A percentile compares a stretch with the other conserved stretches of the same genome.
These are phyloP conservation scores for Nicotiana knightiana DNA, from an alignment of 257 asterid genomes.

Conservation along the genomic window DNA sequence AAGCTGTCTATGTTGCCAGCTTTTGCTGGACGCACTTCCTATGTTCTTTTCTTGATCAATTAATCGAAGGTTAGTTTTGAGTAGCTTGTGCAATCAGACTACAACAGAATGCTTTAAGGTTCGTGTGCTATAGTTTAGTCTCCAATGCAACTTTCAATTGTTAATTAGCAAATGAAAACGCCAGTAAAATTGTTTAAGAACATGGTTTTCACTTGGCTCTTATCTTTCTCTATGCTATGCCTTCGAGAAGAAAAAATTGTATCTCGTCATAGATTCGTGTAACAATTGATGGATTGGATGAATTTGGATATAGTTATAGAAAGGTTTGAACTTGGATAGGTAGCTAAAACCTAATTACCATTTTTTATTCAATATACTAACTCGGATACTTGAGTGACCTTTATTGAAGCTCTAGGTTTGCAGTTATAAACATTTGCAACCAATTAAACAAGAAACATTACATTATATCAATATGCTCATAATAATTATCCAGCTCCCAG, in stretches of 20 bases:
- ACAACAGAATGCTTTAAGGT: not conserved
- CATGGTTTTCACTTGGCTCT: not conserved
- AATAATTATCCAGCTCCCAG: not conserved
- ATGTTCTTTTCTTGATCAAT: conserved; percentile 1
- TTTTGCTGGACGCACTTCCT: not conserved
- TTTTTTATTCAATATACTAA: not conserved
- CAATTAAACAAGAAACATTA: not conserved
- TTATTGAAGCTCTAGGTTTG: not conserved
- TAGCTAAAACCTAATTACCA: not conserved
- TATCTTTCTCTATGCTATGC: not conserved
- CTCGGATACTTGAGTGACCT: not conserved
- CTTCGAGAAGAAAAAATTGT: not conserved
- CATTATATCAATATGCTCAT: not conserved
- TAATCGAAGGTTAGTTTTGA: not conserved
- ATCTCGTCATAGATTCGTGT: not conserved
- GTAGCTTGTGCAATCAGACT: not conserved
- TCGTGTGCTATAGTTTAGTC: not conserved
- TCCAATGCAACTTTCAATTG: not conserved
- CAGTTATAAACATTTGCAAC: not conserved
- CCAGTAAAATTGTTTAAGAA: not conserved
- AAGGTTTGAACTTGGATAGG: not conserved
- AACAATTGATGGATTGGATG: not conserved
- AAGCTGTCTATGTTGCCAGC: not conserved
- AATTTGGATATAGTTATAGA: not conserved
- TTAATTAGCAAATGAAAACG: not conserved